A percentile compares a stretch with the other conserved stretches of the same genome.
Conservation (phyloP, 352 stramenopile genomes). For the Phytophthora rubi region DNA sequence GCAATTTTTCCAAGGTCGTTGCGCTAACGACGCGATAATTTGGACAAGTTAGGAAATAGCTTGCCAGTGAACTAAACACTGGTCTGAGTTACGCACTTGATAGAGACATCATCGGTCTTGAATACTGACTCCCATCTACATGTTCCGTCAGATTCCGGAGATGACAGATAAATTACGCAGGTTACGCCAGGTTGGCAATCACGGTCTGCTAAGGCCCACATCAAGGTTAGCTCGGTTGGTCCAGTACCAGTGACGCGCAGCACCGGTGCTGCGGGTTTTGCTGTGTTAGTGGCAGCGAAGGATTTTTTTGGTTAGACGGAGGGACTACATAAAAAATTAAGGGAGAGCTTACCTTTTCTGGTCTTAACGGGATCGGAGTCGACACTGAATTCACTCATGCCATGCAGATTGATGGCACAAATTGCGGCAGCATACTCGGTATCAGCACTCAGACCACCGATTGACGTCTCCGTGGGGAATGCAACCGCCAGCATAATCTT, state of each 20-base stretch:
- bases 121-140: constrained; percentile 28
- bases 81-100: constrained; percentile 22
- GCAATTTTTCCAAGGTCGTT: constrained; percentile 20
- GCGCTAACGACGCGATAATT: constrained; percentile 7
- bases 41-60: neutral
- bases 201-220: constrained; percentile 23
- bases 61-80: neutral
- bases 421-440: constrained; percentile 55
- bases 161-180: constrained; percentile 32
- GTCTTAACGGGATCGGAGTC: constrained; percentile 42
- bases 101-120: constrained; percentile 19
- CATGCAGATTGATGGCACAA: constrained; percentile 63
- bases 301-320: neutral
- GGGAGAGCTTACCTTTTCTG: constrained; percentile 30
- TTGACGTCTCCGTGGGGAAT: constrained; percentile 29
- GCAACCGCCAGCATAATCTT: constrained; percentile 42
- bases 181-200: constrained; percentile 18
- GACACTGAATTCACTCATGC: constrained; percentile 57
- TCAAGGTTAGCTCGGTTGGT: constrained; percentile 23
- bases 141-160: constrained; percentile 27
- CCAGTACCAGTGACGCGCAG: constrained; percentile 11
- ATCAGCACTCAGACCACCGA: constrained; percentile 45
- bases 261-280: constrained; percentile 25
- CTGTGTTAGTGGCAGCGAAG: constrained; percentile 3
- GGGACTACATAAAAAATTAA: neutral